Percentiles rank a stretch among this genome's conserved stretches.
Evolutionary conservation across 345 rosid species (phyloP).

Genomic region (Rhodamnia rubescens): DNA sequence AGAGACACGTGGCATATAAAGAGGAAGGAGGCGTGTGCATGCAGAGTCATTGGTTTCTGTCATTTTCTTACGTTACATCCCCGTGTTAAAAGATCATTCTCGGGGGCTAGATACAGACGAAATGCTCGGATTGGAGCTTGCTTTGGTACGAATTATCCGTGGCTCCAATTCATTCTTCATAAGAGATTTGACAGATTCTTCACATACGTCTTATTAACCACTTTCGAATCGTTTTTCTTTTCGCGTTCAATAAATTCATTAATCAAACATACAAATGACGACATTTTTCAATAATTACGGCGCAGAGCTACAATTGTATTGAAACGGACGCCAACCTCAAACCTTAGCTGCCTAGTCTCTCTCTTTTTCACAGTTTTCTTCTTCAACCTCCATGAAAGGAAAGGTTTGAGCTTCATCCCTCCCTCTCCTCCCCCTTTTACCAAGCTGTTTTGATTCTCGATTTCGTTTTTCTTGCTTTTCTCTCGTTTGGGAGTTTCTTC

Average conservation of each 20-base stretch:
- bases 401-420: too few relatives aligned
- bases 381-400: too few relatives aligned
- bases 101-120: neutral
- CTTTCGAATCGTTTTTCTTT: neutral
- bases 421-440: too few relatives aligned
- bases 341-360: too few relatives aligned
- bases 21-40: slow-evolving; percentile 4
- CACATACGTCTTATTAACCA: neutral
- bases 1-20: slow-evolving; percentile 3
- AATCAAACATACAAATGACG: neutral
- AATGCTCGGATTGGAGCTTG: neutral
- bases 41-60: slow-evolving; percentile 1
- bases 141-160: neutral
- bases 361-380: too few relatives aligned
- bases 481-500: too few relatives aligned
- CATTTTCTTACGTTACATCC: neutral
- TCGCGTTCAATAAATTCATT: neutral
- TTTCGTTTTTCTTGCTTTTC: too few relatives aligned
- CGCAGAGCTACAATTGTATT: neutral
- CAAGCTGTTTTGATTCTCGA: too few relatives aligned
- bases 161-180: neutral
- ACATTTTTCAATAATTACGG: neutral
- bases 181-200: neutral
- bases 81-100: neutral
- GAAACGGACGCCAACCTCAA: neutral